Evolutionary conservation across 1,284 basidiomycete species (phyloP).

Genomic region (Rhodotorula mucilaginosa): DNA sequence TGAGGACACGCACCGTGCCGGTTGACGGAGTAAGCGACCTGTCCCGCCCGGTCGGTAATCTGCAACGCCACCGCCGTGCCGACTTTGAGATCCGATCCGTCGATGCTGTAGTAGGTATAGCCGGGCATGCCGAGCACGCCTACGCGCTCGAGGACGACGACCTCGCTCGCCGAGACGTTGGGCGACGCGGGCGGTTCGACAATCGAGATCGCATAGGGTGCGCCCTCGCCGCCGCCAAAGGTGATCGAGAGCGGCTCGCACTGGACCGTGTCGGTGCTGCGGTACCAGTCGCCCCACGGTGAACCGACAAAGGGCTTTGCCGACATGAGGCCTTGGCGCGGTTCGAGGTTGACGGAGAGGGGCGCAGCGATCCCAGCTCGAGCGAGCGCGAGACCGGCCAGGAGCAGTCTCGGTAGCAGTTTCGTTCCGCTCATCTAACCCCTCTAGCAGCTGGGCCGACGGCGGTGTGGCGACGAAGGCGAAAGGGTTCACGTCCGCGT

Average conservation of each 20-base stretch:
- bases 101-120: slow-evolving; percentile 7
- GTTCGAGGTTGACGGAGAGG: neutral
- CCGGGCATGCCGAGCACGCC: slow-evolving; percentile 26
- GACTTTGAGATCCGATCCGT: neutral
- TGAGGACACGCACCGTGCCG: slow-evolving; percentile 5
- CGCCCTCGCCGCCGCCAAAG: slow-evolving; percentile 23
- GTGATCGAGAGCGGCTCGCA: slow-evolving; percentile 21
- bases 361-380: neutral
- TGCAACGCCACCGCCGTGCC: slow-evolving; percentile 22
- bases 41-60: slow-evolving; percentile 11
- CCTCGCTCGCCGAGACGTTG: slow-evolving; percentile 13
- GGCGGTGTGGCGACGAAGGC: neutral
- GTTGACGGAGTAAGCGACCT: slow-evolving; percentile 13
- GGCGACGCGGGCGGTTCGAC: slow-evolving; percentile 6
- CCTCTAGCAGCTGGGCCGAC: neutral
- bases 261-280: slow-evolving; percentile 3
- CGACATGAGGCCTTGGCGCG: neutral
- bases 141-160: slow-evolving; percentile 10
- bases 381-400: neutral
- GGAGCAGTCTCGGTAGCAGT: neutral
- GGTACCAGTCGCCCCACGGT: slow-evolving; percentile 15
- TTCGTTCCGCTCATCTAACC: neutral
- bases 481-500: too few species aligned
- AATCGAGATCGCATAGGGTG: slow-evolving; percentile 16
- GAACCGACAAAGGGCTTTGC: slow-evolving; percentile 14